phyloP scores from a whole-genome alignment of 2,329 filamentous ascomycete genomes.

The Colletotrichum neosansevieriae region DNA sequence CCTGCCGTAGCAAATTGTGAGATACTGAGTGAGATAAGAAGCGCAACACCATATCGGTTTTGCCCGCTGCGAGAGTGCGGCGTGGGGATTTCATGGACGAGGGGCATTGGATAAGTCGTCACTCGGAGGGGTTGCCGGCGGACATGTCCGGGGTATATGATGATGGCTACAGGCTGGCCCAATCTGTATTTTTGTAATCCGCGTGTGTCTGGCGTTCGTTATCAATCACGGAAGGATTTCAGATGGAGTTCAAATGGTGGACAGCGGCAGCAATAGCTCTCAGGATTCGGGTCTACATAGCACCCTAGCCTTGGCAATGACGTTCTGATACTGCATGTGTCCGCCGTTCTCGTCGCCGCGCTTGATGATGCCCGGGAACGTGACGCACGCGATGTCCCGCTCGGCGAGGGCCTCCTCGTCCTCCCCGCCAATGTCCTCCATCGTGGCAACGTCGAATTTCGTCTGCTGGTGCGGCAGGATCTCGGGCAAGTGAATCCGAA shows the following conservation, averaged over 20 bases:
- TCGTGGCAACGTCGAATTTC: constrained; percentile 68
- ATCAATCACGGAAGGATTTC: neutral
- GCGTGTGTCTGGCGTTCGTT: neutral
- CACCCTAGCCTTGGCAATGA: constrained; percentile 75
- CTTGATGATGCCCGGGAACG: constrained; percentile 75
- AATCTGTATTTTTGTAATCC: constrained; percentile 3
- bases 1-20: neutral
- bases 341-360: constrained; percentile 73
- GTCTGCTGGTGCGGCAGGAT: constrained; percentile 65
- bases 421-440: constrained; percentile 76
- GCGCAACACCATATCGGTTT: neutral
- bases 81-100: neutral
- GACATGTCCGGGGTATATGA: neutral
- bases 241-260: neutral
- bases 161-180: neutral
- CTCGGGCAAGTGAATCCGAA: constrained; percentile 67
- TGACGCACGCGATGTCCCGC: constrained; percentile 70
- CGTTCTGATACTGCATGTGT: constrained; percentile 70
- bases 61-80: constrained; percentile 2
- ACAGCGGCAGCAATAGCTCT: neutral
- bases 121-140: neutral
- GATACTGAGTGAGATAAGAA: constrained; percentile 1
- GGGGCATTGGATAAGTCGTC: constrained; percentile 3
- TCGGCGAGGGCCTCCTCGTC: constrained; percentile 66
- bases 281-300: constrained; percentile 65